Conservation (phyloP, 2,329 filamentous ascomycete genomes). For the Ophiostoma populinum region DNA sequence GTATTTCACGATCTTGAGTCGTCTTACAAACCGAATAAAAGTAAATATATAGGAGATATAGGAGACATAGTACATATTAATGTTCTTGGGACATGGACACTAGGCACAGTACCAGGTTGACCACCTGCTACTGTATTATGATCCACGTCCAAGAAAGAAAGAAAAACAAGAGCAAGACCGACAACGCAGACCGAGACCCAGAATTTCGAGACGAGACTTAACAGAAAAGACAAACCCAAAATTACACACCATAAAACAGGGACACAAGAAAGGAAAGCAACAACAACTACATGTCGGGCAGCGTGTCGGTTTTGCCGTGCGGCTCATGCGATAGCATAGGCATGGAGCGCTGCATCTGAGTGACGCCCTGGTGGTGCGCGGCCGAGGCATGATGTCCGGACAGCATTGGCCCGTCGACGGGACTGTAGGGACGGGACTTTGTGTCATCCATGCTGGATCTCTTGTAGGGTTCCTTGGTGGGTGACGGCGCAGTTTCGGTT, state of each 20-base stretch:
- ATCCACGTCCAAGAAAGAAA: background rate
- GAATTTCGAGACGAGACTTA: background rate
- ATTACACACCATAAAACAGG: too few relatives aligned
- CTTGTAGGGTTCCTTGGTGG: too few relatives aligned
- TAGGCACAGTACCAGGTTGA: too few relatives aligned
- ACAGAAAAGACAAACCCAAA: background rate
- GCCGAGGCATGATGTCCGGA: too few relatives aligned
- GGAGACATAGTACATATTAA: too few relatives aligned
- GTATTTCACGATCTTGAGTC: too few relatives aligned
- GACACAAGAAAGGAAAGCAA: background rate
- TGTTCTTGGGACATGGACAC: too few relatives aligned
- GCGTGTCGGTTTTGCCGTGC: background rate
- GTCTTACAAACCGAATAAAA: too few relatives aligned
- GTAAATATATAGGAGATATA: too few relatives aligned
- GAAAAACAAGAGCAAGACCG: background rate
- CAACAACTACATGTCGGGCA: background rate
- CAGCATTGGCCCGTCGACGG: background rate
- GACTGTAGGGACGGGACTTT: slow-evolving; percentile 3
- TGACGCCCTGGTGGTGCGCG: too few relatives aligned
- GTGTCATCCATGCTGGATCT: too few relatives aligned
- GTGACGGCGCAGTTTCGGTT: background rate
- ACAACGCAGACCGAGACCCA: background rate
- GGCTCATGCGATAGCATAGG: background rate
- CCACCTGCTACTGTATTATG: background rate
- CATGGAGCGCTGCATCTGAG: too few relatives aligned